Evolutionary conservation across 352 stramenopile species (phyloP).

Genomic region (Globisporangium viniferum): DNA sequence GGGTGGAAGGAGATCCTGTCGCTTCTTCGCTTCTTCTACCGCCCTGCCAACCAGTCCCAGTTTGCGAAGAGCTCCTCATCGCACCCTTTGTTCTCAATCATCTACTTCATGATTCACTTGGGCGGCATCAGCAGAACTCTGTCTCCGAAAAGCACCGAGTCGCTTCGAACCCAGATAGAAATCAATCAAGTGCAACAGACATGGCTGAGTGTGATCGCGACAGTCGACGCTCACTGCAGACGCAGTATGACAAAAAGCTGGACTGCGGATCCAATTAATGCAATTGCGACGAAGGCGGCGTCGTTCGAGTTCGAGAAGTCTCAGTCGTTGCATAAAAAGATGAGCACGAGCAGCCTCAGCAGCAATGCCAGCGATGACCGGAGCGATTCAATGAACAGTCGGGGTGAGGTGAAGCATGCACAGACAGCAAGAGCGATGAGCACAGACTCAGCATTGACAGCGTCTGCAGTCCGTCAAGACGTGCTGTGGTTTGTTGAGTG

Average conservation of each 20-base stretch:
- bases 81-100: constrained; percentile 52
- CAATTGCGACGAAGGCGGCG: constrained; percentile 27
- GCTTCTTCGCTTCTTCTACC: constrained; percentile 71
- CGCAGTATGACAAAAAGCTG: constrained; percentile 36
- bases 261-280: constrained; percentile 27
- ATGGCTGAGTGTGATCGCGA: constrained; percentile 37
- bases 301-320: constrained; percentile 18
- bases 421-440: constrained; percentile 15
- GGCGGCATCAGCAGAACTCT: not conserved
- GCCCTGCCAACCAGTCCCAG: constrained; percentile 52
- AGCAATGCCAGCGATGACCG: constrained; percentile 14
- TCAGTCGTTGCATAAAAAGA: not conserved
- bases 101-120: constrained; percentile 35
- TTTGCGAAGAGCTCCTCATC: constrained; percentile 47
- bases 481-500: constrained; percentile 52
- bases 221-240: constrained; percentile 44
- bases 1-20: constrained; percentile 33
- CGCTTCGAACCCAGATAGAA: constrained; percentile 27
- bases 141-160: constrained; percentile 5
- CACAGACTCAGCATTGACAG: constrained; percentile 13
- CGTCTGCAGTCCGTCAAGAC: constrained; percentile 15
- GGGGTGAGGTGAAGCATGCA: constrained; percentile 2
- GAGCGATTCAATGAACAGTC: constrained; percentile 10
- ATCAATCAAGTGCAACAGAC: constrained; percentile 26
- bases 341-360: constrained; percentile 16